Conservation (phyloP, 2,329 filamentous ascomycete species). For the Lecanicillium sp. region DNA sequence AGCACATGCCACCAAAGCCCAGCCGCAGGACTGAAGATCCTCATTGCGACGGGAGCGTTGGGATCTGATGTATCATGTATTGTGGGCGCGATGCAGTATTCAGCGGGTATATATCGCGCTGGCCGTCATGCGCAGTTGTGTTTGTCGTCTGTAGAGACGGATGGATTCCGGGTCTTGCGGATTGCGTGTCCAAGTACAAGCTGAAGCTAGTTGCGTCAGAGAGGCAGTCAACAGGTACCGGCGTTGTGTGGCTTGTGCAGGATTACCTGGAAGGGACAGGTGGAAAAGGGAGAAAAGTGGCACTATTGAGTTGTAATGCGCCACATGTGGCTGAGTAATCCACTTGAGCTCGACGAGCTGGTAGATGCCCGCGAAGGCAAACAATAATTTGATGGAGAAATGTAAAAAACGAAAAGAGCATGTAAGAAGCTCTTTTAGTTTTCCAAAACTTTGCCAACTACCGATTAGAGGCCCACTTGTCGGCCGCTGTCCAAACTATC, state of each 20-base stretch:
- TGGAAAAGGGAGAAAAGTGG: background rate
- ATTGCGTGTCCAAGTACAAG: conserved; percentile 12
- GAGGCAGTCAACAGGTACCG: background rate
- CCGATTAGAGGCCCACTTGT: no score
- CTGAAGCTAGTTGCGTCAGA: conserved; percentile 16
- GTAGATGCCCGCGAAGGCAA: no score
- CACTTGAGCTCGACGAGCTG: no score
- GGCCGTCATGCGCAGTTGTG: background rate
- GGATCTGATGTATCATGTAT: conserved; percentile 38
- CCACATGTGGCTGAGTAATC: no score
- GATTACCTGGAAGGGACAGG: background rate
- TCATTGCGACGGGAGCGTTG: conserved; percentile 44
- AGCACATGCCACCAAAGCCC: conserved; percentile 43
- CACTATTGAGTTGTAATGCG: no score
- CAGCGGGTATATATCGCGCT: background rate
- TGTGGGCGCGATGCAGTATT: conserved; percentile 12
- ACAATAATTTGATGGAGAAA: no score
- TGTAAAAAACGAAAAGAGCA: no score
- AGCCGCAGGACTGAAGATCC: conserved; percentile 40
- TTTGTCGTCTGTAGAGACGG: background rate
- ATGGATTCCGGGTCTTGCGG: background rate
- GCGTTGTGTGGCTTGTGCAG: conserved; percentile 8
- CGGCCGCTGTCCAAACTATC: no score
- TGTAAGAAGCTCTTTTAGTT: no score
- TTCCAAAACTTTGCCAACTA: no score